Base-by-base conservation (phyloP, 148 eudicot species). In the Bassia scoparia region DNA sequence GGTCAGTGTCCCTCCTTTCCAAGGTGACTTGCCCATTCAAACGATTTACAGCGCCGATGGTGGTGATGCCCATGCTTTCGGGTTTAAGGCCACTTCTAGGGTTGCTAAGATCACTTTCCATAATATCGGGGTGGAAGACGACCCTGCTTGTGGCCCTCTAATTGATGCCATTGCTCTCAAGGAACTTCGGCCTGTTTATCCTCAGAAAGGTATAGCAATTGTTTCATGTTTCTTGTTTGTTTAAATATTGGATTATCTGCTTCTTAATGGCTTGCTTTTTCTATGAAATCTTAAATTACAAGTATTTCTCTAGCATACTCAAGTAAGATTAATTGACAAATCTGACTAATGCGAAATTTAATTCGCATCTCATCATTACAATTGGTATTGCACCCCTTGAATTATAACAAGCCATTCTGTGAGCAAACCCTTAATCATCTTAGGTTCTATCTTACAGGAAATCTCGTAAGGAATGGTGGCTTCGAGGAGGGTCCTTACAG, bases 81-180 rank as follows among this genome's bases (percentile, higher is more conserved):
- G 87, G 2, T 93, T 93, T 34, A 70, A 15, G 53, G 94, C 98
- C 4, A 68, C 76, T 43, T 82, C 89, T 14, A 60, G 76, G 61
- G 65, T 75, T 38, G 89, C 81, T 10, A 87, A 52, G 21, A 74
- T 93, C 26, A 84, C 77, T 34, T 87, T 93, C 38, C 89, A 83
- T 61, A 93, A 93, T 70, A 86, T 90, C 14, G 94, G 98, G 10
- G 70, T 81, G 68, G 90, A 93, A 78, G 98, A 93, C 71, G 94
- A 93, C 76, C 94, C 98, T 66, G 78, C 87, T 54, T 93, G 98
- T 73, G 98, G 98, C 0, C 96, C 98, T 10, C 87, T 93, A 15
- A 68, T 93, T 69, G 98, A 93, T 80, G 93, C 86, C 46, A 87
- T 93, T 69, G 98, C 96, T 53, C 89, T 93, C 73, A 93, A 93